Evolutionary conservation across 768 basidiomycete species (phyloP).

Genomic region (Rhodotorula kratochvilovae): DNA sequence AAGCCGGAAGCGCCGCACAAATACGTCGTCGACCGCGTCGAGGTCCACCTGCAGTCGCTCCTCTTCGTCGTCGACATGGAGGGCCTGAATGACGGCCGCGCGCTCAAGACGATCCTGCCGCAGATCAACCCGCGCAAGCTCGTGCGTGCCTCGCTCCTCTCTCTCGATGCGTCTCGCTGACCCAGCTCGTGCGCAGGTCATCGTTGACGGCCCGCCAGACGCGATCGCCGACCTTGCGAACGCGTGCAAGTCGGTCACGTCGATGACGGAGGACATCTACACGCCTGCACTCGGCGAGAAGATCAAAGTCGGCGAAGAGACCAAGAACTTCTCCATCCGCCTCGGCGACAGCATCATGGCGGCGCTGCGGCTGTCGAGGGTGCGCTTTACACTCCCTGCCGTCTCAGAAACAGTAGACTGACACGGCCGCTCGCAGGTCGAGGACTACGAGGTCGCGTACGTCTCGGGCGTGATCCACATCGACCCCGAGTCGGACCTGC

Average conservation of each 20-base stretch:
- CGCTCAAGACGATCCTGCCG: conserved; percentile 91
- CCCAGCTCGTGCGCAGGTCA: conserved; percentile 57
- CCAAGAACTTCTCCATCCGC: conserved; percentile 87
- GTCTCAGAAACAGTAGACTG: neutral
- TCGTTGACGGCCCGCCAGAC: conserved; percentile 69
- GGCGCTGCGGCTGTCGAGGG: conserved; percentile 68
- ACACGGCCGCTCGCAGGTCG: conserved; percentile 62
- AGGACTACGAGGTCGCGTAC: conserved; percentile 94
- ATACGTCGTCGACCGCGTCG: conserved; percentile 68
- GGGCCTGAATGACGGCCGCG: conserved; percentile 91
- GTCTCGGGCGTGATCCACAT: conserved; percentile 81
- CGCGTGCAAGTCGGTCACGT: conserved; percentile 73
- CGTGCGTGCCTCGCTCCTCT: conserved; percentile 52
- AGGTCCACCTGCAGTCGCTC: conserved; percentile 76
- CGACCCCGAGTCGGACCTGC: conserved; percentile 80
- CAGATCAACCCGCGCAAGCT: conserved; percentile 94
- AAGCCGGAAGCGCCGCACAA: conserved; percentile 77
- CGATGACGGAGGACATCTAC: conserved; percentile 89
- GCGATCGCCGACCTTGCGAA: conserved; percentile 70
- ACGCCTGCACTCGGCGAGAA: conserved; percentile 70
- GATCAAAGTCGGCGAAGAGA: conserved; percentile 90
- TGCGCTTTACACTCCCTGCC: conserved; percentile 10
- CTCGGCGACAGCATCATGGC: conserved; percentile 82
- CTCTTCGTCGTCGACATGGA: conserved; percentile 93
- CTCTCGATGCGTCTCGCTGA: neutral